Base-by-base conservation (phyloP, 1,284 basidiomycete genomes). In the Lignosus rhinocerotis region DNA sequence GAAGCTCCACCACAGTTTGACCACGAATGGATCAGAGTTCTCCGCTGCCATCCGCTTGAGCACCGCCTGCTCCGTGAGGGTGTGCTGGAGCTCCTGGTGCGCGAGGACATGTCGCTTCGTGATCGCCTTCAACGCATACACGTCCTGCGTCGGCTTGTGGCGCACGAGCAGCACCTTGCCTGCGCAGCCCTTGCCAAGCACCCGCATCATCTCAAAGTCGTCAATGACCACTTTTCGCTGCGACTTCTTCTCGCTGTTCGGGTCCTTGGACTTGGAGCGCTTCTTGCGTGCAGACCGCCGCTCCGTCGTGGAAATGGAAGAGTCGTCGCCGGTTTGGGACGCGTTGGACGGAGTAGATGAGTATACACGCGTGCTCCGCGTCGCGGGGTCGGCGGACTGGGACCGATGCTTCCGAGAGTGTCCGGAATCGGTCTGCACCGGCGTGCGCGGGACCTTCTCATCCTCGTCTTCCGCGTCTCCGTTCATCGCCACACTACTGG, bases 171-270 rank as follows among this genome's bases (percentile, higher is more conserved):
- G 76, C 11, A 96, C 94, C 74, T 96, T 96, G 51, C 95, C 96
- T 2, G 96, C 95, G 69, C 95, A 98, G 1, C 96, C 96, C 76
- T 96, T 97, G 14, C 96, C 96, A 7, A 98, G 79, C 17, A 98
- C 96, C 25, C 94, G 84, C 81, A 97, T 90, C 83, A 98, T 93
- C 76, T 98, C 93, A 73, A 98, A 98, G 75, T 98, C 95, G 66
- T 94, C 85, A 60, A 98, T 82, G 46, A 79, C 77, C 33, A 92
- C 89, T 72, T 92, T 91, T 57, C 85, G 81, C 56, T 83, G 79
- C 9, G 80, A 78, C 60, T 84, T 86, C 68, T 75, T 75, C 63
- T 78, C 76, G 69, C 79, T 76, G 58, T 72, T 77, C 16, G 81
- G 83, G 57, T 79, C 77, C 43, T 72, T 76, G 7, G 84, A 84